Base-by-base conservation (phyloP, 2,329 filamentous ascomycete genomes). In the Paecilomyces sp. region DNA sequence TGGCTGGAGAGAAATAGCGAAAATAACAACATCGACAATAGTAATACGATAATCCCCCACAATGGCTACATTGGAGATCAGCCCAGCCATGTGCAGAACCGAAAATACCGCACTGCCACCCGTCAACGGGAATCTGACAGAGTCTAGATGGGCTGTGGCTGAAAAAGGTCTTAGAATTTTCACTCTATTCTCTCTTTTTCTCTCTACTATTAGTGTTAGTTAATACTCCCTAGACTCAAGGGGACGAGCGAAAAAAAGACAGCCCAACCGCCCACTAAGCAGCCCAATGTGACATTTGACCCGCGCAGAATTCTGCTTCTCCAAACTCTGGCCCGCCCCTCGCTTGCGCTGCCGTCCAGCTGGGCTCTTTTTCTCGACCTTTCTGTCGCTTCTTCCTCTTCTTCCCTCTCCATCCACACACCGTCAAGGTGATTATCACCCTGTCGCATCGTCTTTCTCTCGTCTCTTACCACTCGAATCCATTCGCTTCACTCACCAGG, bases 141-240 rank as follows among this genome's bases (percentile, higher is more conserved):
- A 61, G 60, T 60, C 54, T 53, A 57, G 57, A 52, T 30, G 22
- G 34, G 9, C 13, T n/a, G 18, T 57, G 18, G 28, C 34, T 30
- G 56, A 54, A 3, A 4, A 34, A 55, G 9, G 30, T 31, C 30
- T 6, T 31, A 9, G 30, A 28, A 60, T n/a, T 54, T 18, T 41
- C 56, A 30, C 28, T 36, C 24, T 31, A 31, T 15, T 50, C 33
- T 51, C 57, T 61, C 57, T 55, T 58, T 34, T 54, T 12, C 56
- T 47, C 54, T 61, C 55, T 58, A 6, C 30, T 58, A 61, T 61
- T 28, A 18, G 15, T 41, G 22, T 22, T 22, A 22, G 22, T 22
- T 22, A 22, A 22, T 22, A 22, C 22, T 22, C 22, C 22, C 22
- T 22, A 22, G 22, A 22, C 22, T 22, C 22, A 22, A 22, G 22